Conservation (phyloP, 2,329 filamentous ascomycete genomes). For the Graphiopsis chlorocephala region DNA sequence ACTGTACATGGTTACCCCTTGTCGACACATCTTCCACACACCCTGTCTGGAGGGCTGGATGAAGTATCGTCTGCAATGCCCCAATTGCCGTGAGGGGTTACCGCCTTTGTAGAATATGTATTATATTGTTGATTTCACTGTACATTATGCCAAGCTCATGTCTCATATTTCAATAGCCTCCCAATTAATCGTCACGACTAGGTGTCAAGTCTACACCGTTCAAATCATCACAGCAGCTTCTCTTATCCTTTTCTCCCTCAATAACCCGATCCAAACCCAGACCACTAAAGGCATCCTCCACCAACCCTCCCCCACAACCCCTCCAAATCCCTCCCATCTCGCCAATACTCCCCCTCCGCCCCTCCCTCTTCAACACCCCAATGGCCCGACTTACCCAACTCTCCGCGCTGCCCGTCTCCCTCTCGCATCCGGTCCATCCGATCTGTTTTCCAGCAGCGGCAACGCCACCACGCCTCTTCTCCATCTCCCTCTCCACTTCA, state of each 20-base stretch:
- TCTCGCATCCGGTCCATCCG: too few relatives aligned
- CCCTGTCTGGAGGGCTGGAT: constrained; percentile 94
- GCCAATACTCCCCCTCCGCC: background rate
- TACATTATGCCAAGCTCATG: background rate
- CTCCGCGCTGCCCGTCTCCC: background rate
- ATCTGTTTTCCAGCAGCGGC: too few relatives aligned
- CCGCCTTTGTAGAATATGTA: constrained; percentile 63
- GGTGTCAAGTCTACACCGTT: background rate
- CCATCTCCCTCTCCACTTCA: background rate
- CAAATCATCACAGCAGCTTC: background rate
- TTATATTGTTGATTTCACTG: background rate
- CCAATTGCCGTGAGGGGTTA: constrained; percentile 86
- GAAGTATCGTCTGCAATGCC: constrained; percentile 87
- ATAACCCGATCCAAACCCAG: background rate
- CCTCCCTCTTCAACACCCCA: background rate
- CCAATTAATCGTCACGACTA: background rate
- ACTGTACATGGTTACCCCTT: constrained; percentile 95
- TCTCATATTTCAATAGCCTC: too few relatives aligned
- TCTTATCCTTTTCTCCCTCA: background rate
- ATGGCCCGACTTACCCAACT: background rate
- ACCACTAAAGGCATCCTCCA: background rate
- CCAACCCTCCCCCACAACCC: background rate
- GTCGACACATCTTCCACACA: constrained; percentile 92
- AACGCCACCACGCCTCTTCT: too few relatives aligned
- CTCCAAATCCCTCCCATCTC: background rate